phyloP scores from a whole-genome alignment of 225 moss, liverwort and hornwort genomes.

The Marchantia paleacea region DNA sequence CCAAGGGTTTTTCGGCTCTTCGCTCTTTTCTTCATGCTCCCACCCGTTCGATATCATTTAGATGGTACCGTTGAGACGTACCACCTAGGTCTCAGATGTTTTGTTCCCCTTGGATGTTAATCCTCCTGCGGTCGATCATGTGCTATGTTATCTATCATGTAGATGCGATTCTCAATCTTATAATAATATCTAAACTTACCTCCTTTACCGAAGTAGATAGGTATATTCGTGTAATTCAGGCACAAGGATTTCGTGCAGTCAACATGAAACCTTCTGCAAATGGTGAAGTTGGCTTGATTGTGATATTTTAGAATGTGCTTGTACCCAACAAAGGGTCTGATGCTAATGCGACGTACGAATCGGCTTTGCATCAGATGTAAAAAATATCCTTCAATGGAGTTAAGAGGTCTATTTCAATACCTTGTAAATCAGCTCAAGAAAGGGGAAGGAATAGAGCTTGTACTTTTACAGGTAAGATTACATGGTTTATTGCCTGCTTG shows the following conservation, averaged over 20 bases:
- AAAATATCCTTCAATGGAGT: slow-evolving; percentile 99
- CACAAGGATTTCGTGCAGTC: not conserved
- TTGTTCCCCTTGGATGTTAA: too few relatives aligned
- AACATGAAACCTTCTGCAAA: not conserved
- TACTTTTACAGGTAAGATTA: slow-evolving; percentile 80
- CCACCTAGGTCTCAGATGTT: too few relatives aligned
- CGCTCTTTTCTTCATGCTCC: too few relatives aligned
- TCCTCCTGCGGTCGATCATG: too few relatives aligned
- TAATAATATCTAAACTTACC: not conserved
- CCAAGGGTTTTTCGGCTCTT: too few relatives aligned
- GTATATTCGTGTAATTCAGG: not conserved
- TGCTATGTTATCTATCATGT: not conserved
- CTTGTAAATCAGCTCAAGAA: slow-evolving; percentile 99
- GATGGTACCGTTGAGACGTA: too few relatives aligned
- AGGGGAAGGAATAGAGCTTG: slow-evolving; percentile 98
- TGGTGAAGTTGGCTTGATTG: not conserved
- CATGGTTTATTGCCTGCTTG: not conserved
- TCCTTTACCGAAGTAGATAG: not conserved
- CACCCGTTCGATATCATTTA: too few relatives aligned
- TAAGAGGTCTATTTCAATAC: slow-evolving; percentile 95
- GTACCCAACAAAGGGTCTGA: not conserved
- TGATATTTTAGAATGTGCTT: not conserved
- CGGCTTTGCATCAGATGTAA: slow-evolving; percentile 67
- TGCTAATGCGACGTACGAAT: not conserved
- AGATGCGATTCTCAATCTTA: not conserved